These are phyloP conservation scores for Cynara cardunculus DNA, from an alignment of 129 eudicot species.

Conservation along the genomic window DNA sequence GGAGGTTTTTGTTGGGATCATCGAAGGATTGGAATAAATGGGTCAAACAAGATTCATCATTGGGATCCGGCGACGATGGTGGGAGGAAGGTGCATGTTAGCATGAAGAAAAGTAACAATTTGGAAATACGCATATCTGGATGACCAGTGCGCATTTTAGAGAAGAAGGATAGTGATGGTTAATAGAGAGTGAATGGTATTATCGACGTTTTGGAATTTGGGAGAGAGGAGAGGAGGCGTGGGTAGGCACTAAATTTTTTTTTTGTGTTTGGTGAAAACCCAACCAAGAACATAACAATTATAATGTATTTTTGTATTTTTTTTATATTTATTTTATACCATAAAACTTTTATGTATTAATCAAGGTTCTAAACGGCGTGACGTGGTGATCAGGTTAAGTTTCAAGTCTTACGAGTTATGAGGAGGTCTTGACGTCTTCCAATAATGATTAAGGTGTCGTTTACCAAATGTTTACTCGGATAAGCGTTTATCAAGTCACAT, in stretches of 20 bases:
- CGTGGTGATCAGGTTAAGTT: too few relatives aligned
- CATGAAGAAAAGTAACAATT: background rate
- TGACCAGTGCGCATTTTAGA: conserved; percentile 20
- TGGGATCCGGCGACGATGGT: conserved; percentile 50
- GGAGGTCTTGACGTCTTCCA: too few relatives aligned
- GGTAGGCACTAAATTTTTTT: conserved; percentile 9
- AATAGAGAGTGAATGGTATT: background rate
- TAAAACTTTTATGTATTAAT: too few relatives aligned
- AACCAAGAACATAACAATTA: background rate
- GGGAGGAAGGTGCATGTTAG: conserved; percentile 29
- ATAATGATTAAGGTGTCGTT: too few relatives aligned
- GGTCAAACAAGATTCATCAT: conserved; percentile 63
- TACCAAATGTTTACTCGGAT: too few relatives aligned
- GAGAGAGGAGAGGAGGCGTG: conserved; percentile 5
- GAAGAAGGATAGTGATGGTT: conserved; percentile 10
- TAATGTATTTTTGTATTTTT: background rate
- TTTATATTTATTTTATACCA: too few relatives aligned
- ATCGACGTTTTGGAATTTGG: conserved; percentile 6
- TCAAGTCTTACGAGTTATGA: too few relatives aligned
- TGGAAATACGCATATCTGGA: conserved; percentile 9
- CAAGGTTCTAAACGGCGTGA: too few relatives aligned
- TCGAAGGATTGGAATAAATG: conserved; percentile 45
- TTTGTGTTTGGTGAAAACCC: conserved; percentile 33
- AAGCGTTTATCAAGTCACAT: too few relatives aligned
- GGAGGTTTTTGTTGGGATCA: conserved; percentile 55